phyloP scores from a whole-genome alignment of 768 basidiomycete species.

The Antrodiella citrinella region DNA sequence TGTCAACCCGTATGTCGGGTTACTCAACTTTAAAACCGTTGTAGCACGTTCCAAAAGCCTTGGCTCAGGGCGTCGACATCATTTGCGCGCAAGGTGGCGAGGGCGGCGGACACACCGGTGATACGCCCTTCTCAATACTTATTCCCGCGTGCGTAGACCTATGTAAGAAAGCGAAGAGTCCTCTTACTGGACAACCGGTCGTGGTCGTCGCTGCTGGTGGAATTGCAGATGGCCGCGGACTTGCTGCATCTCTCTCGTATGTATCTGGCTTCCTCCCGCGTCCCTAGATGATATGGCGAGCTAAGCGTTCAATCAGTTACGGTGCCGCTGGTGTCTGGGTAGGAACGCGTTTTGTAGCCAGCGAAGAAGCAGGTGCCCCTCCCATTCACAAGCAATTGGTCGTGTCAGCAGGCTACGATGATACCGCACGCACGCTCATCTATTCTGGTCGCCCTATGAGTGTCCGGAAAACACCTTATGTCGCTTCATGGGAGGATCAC shows the following conservation, averaged over 20 bases:
- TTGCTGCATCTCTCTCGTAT: constrained; percentile 67
- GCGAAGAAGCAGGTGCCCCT: constrained; percentile 73
- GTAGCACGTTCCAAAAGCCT: constrained; percentile 66
- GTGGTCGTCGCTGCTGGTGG: constrained; percentile 81
- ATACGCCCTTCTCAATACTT: constrained; percentile 72
- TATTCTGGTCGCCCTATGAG: constrained; percentile 77
- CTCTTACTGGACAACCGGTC: constrained; percentile 70
- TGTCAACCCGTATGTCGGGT: background rate
- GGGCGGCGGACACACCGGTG: constrained; percentile 85
- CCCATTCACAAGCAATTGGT: constrained; percentile 63
- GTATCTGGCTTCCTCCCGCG: no score
- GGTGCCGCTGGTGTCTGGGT: constrained; percentile 87
- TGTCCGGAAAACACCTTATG: constrained; percentile 75
- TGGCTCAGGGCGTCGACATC: constrained; percentile 82
- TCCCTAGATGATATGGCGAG: background rate
- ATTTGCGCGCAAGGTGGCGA: constrained; percentile 87
- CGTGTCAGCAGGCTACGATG: constrained; percentile 66
- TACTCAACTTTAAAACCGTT: constrained; percentile 3
- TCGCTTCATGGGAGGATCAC: constrained; percentile 65
- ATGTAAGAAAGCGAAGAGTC: constrained; percentile 60
- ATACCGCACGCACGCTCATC: constrained; percentile 60
- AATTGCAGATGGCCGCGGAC: constrained; percentile 74
- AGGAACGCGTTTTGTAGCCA: constrained; percentile 80
- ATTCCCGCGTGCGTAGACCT: constrained; percentile 78
- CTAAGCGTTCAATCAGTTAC: constrained; percentile 50